These are phyloP conservation scores for Xylariaceae sp. DNA, from an alignment of 2,329 filamentous ascomycete species.

Conservation along the genomic window DNA sequence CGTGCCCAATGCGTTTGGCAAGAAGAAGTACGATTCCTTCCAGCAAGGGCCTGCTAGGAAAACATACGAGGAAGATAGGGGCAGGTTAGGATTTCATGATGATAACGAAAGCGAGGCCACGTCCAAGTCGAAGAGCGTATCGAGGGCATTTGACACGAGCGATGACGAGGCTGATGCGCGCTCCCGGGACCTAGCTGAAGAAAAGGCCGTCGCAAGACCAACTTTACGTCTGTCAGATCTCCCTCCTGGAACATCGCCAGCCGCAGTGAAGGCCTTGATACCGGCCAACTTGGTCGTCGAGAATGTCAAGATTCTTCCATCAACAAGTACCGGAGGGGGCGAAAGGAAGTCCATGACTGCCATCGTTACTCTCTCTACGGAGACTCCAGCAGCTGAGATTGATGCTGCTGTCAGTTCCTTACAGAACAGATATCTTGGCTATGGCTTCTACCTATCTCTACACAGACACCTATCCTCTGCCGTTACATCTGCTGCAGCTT, in stretches of 20 bases:
- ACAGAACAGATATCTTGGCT: slow-evolving; percentile 80
- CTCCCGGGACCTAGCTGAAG: slow-evolving; percentile 45
- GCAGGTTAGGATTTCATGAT: slow-evolving; percentile 38
- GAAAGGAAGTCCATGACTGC: slow-evolving; percentile 71
- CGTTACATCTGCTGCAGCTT: slow-evolving; percentile 43
- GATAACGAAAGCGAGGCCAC: slow-evolving; percentile 27
- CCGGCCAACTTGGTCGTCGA: slow-evolving; percentile 61
- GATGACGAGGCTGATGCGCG: slow-evolving; percentile 49
- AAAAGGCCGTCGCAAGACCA: slow-evolving; percentile 56
- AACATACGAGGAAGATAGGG: slow-evolving; percentile 30
- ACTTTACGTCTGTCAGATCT: slow-evolving; percentile 57
- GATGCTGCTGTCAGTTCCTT: slow-evolving; percentile 71
- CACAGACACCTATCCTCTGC: slow-evolving; percentile 80
- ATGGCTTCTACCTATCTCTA: slow-evolving; percentile 73
- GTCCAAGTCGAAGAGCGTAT: slow-evolving; percentile 52
- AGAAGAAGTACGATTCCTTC: slow-evolving; percentile 48
- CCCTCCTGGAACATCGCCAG: slow-evolving; percentile 55
- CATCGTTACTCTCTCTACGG: slow-evolving; percentile 73
- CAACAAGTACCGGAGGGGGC: slow-evolving; percentile 44
- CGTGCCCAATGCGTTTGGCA: slow-evolving; percentile 43
- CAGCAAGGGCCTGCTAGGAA: slow-evolving; percentile 35
- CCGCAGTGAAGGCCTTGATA: slow-evolving; percentile 55
- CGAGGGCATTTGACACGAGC: slow-evolving; percentile 68
- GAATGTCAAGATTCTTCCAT: slow-evolving; percentile 64
- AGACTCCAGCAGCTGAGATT: slow-evolving; percentile 78